Evolutionary conservation across 23 red algal species (phyloP), one percentile per base, ranked within the genome.

Genomic region (Gracilaria domingensis): DNA sequence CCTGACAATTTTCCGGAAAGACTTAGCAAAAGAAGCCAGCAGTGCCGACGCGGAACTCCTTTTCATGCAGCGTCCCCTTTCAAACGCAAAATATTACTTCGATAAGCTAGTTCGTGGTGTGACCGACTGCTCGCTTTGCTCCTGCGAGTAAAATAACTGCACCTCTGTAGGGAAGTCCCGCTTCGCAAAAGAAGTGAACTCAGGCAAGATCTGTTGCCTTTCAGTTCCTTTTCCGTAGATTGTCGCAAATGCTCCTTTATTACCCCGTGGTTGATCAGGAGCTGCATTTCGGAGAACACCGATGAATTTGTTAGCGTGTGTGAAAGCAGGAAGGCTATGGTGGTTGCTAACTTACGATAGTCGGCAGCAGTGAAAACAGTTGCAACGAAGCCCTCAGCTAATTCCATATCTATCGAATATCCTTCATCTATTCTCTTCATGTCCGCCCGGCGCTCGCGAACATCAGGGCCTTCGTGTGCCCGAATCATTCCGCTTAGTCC

Each of bases 401-500:
- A 47, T 8, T 90, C 81, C 29, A 85, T 86, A 77, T 96, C 94
- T 24, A 96, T 51, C 20, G 86, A 83, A 84, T 90, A 96, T 29
- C 94, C 94, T 2, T 62, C 83, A 38, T 38, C 40, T 69, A 96
- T 82, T 26, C 82, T 57, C 33, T 84, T 61, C 82, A 96, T 93
- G 39, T 85, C 94, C 25, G 79, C 39, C 23, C 94, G 87, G 37
- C 76, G 79, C 58, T 89, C 94, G 37, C 94, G 78, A 34, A 88
- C 73, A 71, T 96, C 94, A 42, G 94, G 94, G 9, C 94, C 94
- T 73, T 96, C 94, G 73, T 96, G 94, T 18, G 94, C 88, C 36
- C 94, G 94, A 84, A 96, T 89, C 51, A 96, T 74, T 60, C 74
- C 88, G 42, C 65, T 35, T 1, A 96, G 80, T 35, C 72, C 67